Base-by-base conservation (phyloP, 2,329 filamentous ascomycete species). In the Penicillium olsonii region DNA sequence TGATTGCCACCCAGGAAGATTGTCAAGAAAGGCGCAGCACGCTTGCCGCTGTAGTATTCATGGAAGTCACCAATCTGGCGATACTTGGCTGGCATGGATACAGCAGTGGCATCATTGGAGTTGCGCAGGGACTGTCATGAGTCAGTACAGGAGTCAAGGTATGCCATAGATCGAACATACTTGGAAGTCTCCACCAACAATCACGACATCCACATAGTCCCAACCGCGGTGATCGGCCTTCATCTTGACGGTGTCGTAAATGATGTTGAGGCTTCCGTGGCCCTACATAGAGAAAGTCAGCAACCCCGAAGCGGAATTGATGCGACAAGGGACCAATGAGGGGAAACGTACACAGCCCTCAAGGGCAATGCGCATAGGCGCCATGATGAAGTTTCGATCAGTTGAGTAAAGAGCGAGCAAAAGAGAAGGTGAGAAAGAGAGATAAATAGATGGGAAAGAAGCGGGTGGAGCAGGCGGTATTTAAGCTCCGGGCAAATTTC, bases 101-200 rank as follows among this genome's bases (percentile, higher is more conserved):
- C 95, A 69, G 90, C 86, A 53, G 86, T 87, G 56, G 97, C 78
- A 68, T 99, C 94, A 56, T 85, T 81, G 9, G 89, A 85, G 76
- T 97, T 97, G 61, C 94, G 89, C 31, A 92, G 85, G 35, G 94
- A 87, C 86, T 91, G 54, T 9, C 1, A 19, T 46, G 7, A 41
- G 46, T 46, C 11, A 35, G 19, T 9, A n/a, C 19, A 39, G 15
- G 12, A 15, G n/a, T 11, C 4, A 11, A 29, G 3, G 14, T 15
- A 18, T 24, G 9, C 14, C 52, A 37, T 57, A 53, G 42, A 57
- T 42, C 34, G 45, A 10, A 55, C 67, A 27, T 73, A 87, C 87
- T 77, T 96, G 90, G 59, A 99, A 99, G 68, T 99, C 94, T 22
- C 94, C 94, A 48, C 92, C 90, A 62, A 99, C 96, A 64, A 99